Percentiles rank a stretch among this genome's conserved stretches.
Conservation (phyloP, 2,329 filamentous ascomycete species). For the Gliomastix tumulicola region DNA sequence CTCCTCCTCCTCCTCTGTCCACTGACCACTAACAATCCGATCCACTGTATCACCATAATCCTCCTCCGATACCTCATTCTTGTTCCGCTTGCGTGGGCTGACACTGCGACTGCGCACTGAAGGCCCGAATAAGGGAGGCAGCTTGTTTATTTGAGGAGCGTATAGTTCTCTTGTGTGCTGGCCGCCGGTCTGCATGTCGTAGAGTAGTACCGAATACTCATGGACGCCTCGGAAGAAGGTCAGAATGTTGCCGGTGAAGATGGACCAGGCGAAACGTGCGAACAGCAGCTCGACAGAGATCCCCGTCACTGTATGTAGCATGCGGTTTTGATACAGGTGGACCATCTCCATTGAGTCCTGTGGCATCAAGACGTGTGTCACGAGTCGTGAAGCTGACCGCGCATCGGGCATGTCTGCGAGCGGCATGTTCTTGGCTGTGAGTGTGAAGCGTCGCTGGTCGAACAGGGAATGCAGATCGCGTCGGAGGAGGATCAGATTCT, state of each 20-base stretch:
- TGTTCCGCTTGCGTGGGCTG: too few relatives aligned
- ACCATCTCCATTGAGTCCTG: not conserved
- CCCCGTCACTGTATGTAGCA: not conserved
- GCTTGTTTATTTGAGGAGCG: too few relatives aligned
- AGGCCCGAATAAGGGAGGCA: too few relatives aligned
- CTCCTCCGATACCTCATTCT: too few relatives aligned
- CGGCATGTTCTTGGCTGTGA: not conserved
- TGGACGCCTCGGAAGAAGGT: conserved; percentile 1
- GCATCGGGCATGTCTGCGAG: not conserved
- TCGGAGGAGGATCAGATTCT: conserved; percentile 1
- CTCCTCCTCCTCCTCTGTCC: too few relatives aligned
- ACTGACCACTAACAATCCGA: too few relatives aligned
- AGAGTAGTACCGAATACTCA: too few relatives aligned
- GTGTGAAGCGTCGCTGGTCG: conserved; percentile 1
- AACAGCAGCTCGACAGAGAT: conserved; percentile 1
- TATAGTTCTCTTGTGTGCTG: too few relatives aligned
- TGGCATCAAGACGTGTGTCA: not conserved
- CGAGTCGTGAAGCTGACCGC: too few relatives aligned
- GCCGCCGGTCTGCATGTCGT: too few relatives aligned
- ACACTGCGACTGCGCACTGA: too few relatives aligned
- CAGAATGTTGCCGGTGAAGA: conserved; percentile 1
- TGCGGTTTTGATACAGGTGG: conserved; percentile 2
- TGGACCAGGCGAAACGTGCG: conserved; percentile 2
- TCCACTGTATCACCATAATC: too few relatives aligned
- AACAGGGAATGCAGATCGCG: conserved; percentile 2